phyloP scores from a whole-genome alignment of 257 asterid genomes.

The Anisodus acutangulus region DNA sequence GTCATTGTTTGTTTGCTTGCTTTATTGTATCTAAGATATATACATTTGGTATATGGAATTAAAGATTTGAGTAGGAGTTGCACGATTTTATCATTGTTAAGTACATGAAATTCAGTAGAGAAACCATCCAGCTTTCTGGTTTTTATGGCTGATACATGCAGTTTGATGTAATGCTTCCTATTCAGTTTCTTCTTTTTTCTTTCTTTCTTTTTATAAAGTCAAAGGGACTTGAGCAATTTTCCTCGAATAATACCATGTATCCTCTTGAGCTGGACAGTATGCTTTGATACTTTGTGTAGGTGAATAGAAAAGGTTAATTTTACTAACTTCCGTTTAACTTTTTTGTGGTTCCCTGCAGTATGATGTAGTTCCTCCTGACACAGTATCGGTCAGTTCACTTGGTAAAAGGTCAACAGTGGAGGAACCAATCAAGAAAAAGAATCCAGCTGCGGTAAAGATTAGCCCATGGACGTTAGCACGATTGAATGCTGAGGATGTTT shows the following conservation, averaged over 20 bases:
- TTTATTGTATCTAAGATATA: background rate
- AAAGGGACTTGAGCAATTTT: no score
- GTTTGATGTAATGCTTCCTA: background rate
- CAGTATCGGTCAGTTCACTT: slow-evolving; percentile 75
- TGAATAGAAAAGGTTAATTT: background rate
- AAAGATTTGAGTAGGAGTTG: background rate
- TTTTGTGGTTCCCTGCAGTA: slow-evolving; percentile 50
- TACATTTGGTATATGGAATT: background rate
- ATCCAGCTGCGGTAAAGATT: slow-evolving; percentile 80
- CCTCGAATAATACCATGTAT: no score
- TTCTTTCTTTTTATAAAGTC: background rate
- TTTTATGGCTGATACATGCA: background rate
- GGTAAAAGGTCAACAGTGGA: slow-evolving; percentile 67
- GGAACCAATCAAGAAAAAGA: slow-evolving; percentile 75
- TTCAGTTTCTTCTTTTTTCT: background rate
- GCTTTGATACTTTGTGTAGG: background rate
- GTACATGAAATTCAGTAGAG: background rate
- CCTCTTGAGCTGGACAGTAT: background rate
- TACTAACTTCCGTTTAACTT: background rate
- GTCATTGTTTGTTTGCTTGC: background rate
- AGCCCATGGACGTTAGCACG: slow-evolving; percentile 97
- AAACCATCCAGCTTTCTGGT: background rate
- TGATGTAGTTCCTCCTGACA: slow-evolving; percentile 90
- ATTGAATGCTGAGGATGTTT: slow-evolving; percentile 79
- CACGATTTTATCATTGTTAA: background rate